Conservation (phyloP, 352 stramenopile species). For the Pythium aristosporum region DNA sequence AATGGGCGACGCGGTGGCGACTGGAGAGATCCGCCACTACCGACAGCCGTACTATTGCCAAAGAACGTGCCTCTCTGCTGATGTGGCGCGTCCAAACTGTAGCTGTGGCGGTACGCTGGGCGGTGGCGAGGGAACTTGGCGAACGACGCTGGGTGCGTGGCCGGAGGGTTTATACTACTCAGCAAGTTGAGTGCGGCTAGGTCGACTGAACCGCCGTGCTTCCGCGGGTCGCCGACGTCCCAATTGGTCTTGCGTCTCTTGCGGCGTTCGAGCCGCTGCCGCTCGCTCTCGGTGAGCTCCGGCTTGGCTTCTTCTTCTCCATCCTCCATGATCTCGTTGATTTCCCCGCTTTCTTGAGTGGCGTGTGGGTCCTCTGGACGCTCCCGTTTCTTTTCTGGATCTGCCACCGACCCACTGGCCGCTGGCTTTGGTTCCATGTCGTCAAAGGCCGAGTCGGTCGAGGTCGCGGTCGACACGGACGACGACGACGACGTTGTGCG, state of each 20-base stretch:
- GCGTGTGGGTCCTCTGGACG: neutral
- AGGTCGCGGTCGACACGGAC: neutral
- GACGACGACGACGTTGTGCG: neutral
- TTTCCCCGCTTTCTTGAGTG: neutral
- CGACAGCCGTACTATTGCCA: neutral
- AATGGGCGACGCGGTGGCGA: constrained; percentile 7
- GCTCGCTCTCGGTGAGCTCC: constrained; percentile 53
- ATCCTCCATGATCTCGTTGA: neutral
- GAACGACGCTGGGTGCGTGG: constrained; percentile 48
- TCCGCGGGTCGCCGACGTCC: constrained; percentile 76
- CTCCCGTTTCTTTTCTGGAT: neutral
- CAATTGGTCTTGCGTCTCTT: constrained; percentile 77
- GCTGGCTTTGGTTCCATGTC: neutral
- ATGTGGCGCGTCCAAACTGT: constrained; percentile 54
- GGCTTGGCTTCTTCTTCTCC: constrained; percentile 31
- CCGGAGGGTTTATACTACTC: constrained; percentile 30
- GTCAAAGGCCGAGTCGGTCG: neutral
- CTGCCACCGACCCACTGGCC: neutral
- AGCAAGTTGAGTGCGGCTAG: constrained; percentile 23
- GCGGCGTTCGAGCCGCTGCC: constrained; percentile 59
- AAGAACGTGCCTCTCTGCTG: constrained; percentile 19
- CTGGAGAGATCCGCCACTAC: neutral
- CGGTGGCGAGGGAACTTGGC: constrained; percentile 54
- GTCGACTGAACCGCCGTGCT: constrained; percentile 22
- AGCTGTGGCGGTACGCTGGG: constrained; percentile 59